phyloP scores from a whole-genome alignment of 495 filamentous ascomycete genomes.

The Cercophora scortea region DNA sequence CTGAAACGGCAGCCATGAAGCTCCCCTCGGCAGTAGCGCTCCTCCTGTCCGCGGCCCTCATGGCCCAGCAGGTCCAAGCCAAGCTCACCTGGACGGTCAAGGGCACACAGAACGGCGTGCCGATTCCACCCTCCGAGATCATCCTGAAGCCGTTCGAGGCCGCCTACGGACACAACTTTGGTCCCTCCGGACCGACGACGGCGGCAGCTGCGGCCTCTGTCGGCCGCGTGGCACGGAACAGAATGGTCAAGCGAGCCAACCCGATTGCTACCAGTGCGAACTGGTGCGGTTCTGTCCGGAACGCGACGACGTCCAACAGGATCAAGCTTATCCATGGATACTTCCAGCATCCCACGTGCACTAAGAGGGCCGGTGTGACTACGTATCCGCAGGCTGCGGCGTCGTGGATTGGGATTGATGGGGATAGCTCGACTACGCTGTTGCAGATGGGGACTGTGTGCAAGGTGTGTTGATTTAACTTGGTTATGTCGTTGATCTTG shows the following conservation, averaged over 20 bases:
- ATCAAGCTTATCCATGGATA: conserved; percentile 18
- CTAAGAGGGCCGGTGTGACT: conserved; percentile 7
- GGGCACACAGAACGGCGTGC: conserved; percentile 18
- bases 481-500: not conserved
- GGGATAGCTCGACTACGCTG: conserved; percentile 13
- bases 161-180: conserved; percentile 1
- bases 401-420: conserved; percentile 25
- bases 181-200: not conserved
- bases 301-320: conserved; percentile 10
- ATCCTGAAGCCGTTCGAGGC: conserved; percentile 16
- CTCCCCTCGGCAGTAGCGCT: not conserved
- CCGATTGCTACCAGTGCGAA: conserved; percentile 11
- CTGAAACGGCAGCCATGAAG: conserved; percentile 9
- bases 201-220: no score
- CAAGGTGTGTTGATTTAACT: conserved; percentile 8
- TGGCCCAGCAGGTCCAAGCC: conserved; percentile 9
- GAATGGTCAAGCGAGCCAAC: conserved; percentile 12
- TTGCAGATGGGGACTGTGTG: conserved; percentile 24
- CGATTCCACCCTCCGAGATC: conserved; percentile 16
- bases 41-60: conserved; percentile 8
- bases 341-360: conserved; percentile 19
- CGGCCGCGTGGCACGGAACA: not conserved
- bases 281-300: conserved; percentile 24
- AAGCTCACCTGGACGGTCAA: conserved; percentile 14
- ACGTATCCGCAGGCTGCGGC: conserved; percentile 21